Conservation (phyloP, 257 asterid species). For the Jaltomata sinuosa region DNA sequence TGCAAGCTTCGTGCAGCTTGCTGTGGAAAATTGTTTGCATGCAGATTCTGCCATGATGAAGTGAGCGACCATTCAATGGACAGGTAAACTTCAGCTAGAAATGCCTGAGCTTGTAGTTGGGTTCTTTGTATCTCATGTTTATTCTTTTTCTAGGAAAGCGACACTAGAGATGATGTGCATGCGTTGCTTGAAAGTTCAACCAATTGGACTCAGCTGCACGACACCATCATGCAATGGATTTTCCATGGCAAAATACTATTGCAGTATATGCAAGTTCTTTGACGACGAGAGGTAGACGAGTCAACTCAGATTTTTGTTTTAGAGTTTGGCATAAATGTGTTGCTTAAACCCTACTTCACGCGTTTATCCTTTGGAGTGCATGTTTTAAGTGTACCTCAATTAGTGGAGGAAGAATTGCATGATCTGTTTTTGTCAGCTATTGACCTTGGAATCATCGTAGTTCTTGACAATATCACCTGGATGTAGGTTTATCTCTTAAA, state of each 20-base stretch:
- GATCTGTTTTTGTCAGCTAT: background rate
- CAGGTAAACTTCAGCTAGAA: constrained; percentile 12
- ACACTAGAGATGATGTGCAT: constrained; percentile 39
- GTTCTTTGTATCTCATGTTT: background rate
- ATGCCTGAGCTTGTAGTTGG: background rate
- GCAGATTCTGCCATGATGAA: constrained; percentile 40
- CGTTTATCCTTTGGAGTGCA: background rate
- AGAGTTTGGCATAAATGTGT: background rate
- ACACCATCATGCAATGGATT: constrained; percentile 42
- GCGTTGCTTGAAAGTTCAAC: constrained; percentile 33
- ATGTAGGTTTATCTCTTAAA: background rate
- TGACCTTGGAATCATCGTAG: background rate
- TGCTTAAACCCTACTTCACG: background rate
- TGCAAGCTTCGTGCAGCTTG: constrained; percentile 41
- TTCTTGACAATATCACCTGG: background rate
- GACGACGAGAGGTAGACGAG: constrained; percentile 38
- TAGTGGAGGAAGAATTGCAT: background rate
- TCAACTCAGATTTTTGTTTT: background rate
- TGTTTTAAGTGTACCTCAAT: background rate
- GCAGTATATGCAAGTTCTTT: constrained; percentile 37
- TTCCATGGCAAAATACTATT: constrained; percentile 38
- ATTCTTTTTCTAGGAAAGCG: constrained; percentile 24
- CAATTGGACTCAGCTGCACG: constrained; percentile 33
- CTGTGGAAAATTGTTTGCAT: constrained; percentile 33
- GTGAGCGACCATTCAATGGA: constrained; percentile 40